Evolutionary conservation across 345 rosid species (phyloP), one percentile per base, ranked within the genome.

Genomic region (Pistacia vera): DNA sequence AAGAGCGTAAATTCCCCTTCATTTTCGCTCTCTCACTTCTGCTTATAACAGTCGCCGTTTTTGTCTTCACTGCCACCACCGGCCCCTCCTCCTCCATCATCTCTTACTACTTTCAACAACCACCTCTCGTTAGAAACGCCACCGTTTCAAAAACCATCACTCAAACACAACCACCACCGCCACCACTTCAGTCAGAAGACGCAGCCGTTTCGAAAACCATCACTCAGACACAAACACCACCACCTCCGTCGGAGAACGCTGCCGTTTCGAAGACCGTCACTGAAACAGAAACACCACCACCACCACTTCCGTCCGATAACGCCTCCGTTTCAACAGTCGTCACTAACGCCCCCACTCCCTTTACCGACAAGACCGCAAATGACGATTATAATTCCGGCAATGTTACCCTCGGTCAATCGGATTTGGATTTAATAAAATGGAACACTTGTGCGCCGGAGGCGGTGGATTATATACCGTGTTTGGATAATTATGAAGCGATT

Each of bases 381-480:
- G 5, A 4, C 4, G 1, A n/a, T n/a, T 17, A 5, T 10, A 52
- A 18, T 30, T 9, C 66, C 1, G 33, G 52, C 8, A 4, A n/a
- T 18, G 8, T 30, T 16, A 44, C 61, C 20, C 25, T 58, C 5
- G 85, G 78, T 18, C 63, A 63, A 62, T n/a, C 75, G 30, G 85
- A 58, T 51, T 62, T 35, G 65, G 68, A 79, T 18, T 22, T 78
- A 6, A 73, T 73, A 51, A 57, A 81, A 54, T 92, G 99, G 99
- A 75, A 25, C 77, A 55, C 73, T 25, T 96, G 98, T 70, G 86
- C 88, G 2, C 28, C 79, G 5, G 77, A 65, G 67, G 90, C 88
- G 49, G 87, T 84, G 68, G 99, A 96, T 82, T 86, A 76, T 63
- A 92, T 96, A 72, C 97, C 98, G 46, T 93, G 99, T 86, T 74